These are phyloP conservation scores for Saccharomycopsis phalli DNA, from an alignment of 1,139 yeast genomes.

Conservation along the genomic window DNA sequence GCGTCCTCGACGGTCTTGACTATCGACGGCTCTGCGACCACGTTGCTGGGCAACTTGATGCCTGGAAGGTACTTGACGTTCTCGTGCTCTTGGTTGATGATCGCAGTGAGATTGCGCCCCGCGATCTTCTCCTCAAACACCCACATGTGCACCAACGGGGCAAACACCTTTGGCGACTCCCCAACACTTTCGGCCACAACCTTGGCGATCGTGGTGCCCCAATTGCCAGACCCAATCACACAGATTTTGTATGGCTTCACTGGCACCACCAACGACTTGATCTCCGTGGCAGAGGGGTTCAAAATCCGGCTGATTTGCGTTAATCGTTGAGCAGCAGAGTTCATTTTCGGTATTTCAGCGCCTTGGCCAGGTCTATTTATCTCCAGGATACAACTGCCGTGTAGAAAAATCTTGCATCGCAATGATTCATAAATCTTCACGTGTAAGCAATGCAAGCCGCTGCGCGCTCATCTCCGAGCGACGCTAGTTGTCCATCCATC, in stretches of 20 bases:
- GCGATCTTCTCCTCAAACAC: conserved; percentile 74
- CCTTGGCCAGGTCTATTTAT: too few relatives aligned
- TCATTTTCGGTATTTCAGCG: conserved; percentile 6
- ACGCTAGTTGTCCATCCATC: too few relatives aligned
- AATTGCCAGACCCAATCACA: conserved; percentile 72
- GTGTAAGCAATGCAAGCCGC: too few relatives aligned
- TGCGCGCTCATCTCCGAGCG: too few relatives aligned
- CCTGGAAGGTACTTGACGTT: conserved; percentile 84
- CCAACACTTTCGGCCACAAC: conserved; percentile 79
- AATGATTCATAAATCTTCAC: too few relatives aligned
- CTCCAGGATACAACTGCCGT: too few relatives aligned
- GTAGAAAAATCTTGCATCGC: too few relatives aligned
- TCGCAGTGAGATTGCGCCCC: conserved; percentile 71
- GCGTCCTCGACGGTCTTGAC: conserved; percentile 65
- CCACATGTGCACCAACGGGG: conserved; percentile 80
- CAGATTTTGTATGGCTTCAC: conserved; percentile 43
- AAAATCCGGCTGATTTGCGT: conserved; percentile 20
- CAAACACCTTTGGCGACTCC: conserved; percentile 60
- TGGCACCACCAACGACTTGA: conserved; percentile 21
- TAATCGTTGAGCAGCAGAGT: conserved; percentile 25
- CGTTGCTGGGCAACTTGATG: conserved; percentile 68
- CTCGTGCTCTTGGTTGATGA: conserved; percentile 79
- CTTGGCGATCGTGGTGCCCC: conserved; percentile 96
- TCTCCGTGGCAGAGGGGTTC: conserved; percentile 7
- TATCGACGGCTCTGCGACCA: conserved; percentile 78